phyloP scores from a whole-genome alignment of 495 filamentous ascomycete species.

The Peziza echinospora region DNA sequence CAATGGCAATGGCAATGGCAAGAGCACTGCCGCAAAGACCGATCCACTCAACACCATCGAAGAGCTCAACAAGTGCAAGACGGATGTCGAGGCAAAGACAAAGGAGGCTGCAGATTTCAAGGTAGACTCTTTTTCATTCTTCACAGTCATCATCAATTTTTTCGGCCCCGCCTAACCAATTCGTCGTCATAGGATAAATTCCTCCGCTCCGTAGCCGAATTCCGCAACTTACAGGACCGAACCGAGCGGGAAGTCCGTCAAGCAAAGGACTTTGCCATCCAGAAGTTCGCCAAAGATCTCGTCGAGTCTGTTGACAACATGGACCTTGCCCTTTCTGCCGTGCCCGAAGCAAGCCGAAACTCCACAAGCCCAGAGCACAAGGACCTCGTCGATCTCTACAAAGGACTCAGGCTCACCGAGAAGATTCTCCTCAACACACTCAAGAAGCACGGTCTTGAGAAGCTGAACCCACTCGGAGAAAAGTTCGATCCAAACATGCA shows the following conservation, averaged over 20 bases:
- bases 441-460: constrained; percentile 79
- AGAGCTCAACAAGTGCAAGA: constrained; percentile 25
- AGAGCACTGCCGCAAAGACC: constrained; percentile 6
- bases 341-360: constrained; percentile 48
- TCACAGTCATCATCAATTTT: no score
- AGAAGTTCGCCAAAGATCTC: constrained; percentile 82
- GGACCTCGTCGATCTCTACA: constrained; percentile 53
- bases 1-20: neutral
- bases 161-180: neutral
- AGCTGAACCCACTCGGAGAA: constrained; percentile 57
- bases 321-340: constrained; percentile 66
- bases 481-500: constrained; percentile 90
- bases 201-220: constrained; percentile 81
- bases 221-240: constrained; percentile 89
- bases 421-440: constrained; percentile 68
- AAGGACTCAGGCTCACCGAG: constrained; percentile 88
- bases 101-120: constrained; percentile 70
- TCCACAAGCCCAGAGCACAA: constrained; percentile 26
- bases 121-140: constrained; percentile 29
- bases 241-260: constrained; percentile 73
- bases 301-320: constrained; percentile 91
- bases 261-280: constrained; percentile 80
- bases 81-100: constrained; percentile 65
- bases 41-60: constrained; percentile 9
- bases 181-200: constrained; percentile 52